Base-by-base conservation (phyloP, 495 filamentous ascomycete genomes). In the Daldinia vernicosa region DNA sequence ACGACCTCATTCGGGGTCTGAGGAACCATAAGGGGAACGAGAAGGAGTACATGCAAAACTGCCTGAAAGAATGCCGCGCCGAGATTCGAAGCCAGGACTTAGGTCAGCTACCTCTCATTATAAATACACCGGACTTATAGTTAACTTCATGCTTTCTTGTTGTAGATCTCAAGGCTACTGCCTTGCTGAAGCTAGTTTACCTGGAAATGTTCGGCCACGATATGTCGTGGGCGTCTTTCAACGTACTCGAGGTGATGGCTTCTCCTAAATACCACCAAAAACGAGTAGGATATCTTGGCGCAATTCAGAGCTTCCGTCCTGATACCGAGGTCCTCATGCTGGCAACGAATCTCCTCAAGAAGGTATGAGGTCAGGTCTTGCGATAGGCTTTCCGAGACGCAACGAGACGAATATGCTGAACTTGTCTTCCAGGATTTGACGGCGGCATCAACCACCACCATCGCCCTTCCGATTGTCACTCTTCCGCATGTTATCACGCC, bases 211-310 rank as follows among this genome's bases (percentile, higher is more conserved):
- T 97, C 76, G 95, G 95, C 11, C 92, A 99, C 75, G 95, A 99
- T 80, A 99, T 99, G 95, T 98, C 95, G 0, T 99, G 95, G 95
- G 95, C 96, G 19, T 93, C 93, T 8, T 99, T 99, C 79, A 92
- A 98, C 78, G 95, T 98, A 12, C 89, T 99, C 33, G 95, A 99
- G 80, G 95, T 99, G 79, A 99, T 99, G 95, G 96, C 94, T 24
- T 95, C 92, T 6, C 80, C 90, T 15, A 98, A 97, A 79, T 97
- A 97, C 78, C 84, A 92, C 37, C 95, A 97, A 77, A 99, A 99
- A 78, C 83, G 95, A 66, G 93, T 97, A 45, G 95, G 94, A 27
- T 99, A 99, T 80, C 88, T 99, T n/a, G 95, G 91, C 4, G 95
- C 95, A 2, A 93, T 95, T 19, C 95, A 99, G 82, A 98, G 92